Evolutionary conservation across 23 red algal species (phyloP), one percentile per base, ranked within the genome.

Genomic region (Cyanidiococcus yangmingshanensis): DNA sequence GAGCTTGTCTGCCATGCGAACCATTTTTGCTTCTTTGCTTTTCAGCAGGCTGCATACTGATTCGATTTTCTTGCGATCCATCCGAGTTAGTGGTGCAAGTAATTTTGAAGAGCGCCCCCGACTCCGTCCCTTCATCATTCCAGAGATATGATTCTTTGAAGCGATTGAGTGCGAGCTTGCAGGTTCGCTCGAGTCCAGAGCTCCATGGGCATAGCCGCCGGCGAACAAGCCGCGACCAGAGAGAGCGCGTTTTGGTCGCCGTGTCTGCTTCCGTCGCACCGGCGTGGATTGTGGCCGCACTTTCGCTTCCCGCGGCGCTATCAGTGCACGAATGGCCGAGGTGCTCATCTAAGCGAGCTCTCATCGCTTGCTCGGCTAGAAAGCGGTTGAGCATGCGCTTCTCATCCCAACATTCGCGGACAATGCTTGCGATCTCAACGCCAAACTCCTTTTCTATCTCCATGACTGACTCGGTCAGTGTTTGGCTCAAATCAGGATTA

Each of bases 1-100:
- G n/a, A 87, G 58, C 76, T 92, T 92, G 63, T 92, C 89, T 27
- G 77, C 83, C 0, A 92, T 75, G 57, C 80, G 85, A 0, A 92
- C 83, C n/a, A 58, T 37, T 39, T 92, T 86, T 17, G 89, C 89
- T 30, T 71, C 63, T 29, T 71, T 71, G 27, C 63, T 71, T 29
- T 71, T 71, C n/a, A 71, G 27, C n/a, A 71, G 15, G 63, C 63
- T 71, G 27, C 63, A 71, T 2, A 29, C 63, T 3, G 63, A 12
- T 29, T 71, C 63, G 27, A 71, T 71, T 25, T 35, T 25, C 27
- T 71, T 71, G 63, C 63, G 63, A 30, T 71, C 63, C 63, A 71
- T 71, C 63, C 63, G 63, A 7, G 63, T 71, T 29, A 71, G 32
- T 29, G 12, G n/a, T n/a, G n/a, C n/a, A n/a, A n/a, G n/a, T n/a